A percentile compares a stretch with the other conserved stretches of the same genome.
These are phyloP conservation scores for Tylopilus sp. DNA, from an alignment of 768 basidiomycete species.

Conservation along the genomic window DNA sequence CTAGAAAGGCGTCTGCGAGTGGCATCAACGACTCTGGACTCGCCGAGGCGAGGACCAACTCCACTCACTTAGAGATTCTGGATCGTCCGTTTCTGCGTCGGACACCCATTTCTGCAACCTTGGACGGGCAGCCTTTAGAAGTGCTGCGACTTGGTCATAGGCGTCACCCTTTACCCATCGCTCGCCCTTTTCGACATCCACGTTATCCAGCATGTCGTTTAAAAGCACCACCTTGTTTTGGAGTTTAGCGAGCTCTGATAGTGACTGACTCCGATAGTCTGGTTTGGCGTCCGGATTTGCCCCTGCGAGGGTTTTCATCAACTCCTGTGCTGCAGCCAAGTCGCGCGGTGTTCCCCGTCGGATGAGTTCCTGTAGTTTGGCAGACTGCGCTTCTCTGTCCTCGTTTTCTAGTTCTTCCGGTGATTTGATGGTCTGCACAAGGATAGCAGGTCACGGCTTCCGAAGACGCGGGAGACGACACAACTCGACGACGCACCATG, in stretches of 20 bases:
- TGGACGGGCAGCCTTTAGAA: conserved; percentile 79
- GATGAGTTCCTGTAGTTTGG: conserved; percentile 98
- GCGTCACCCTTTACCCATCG: conserved; percentile 84
- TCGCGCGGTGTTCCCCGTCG: conserved; percentile 94
- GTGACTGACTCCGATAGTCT: conserved; percentile 87
- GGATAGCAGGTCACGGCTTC: neutral
- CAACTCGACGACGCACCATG: conserved; percentile 17
- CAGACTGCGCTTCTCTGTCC: conserved; percentile 90
- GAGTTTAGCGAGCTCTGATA: conserved; percentile 88
- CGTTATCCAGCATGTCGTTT: conserved; percentile 96
- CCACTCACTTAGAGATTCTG: conserved; percentile 79
- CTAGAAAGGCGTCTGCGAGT: conserved; percentile 78
- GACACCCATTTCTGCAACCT: conserved; percentile 98
- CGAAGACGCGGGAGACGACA: neutral
- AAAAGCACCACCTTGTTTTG: conserved; percentile 94
- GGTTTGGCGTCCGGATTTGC: conserved; percentile 94
- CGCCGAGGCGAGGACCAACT: neutral
- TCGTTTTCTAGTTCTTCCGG: conserved; percentile 96
- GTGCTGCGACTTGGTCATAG: conserved; percentile 92
- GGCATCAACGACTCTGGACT: neutral
- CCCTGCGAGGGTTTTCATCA: conserved; percentile 94
- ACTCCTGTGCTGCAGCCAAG: conserved; percentile 90
- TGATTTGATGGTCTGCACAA: conserved; percentile 78
- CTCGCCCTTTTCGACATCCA: conserved; percentile 68
- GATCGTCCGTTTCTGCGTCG: conserved; percentile 85